Percentiles rank a stretch among this genome's conserved stretches.
These are phyloP conservation scores for Pulveroboletus sp. DNA, from an alignment of 768 basidiomycete genomes.

Conservation along the genomic window DNA sequence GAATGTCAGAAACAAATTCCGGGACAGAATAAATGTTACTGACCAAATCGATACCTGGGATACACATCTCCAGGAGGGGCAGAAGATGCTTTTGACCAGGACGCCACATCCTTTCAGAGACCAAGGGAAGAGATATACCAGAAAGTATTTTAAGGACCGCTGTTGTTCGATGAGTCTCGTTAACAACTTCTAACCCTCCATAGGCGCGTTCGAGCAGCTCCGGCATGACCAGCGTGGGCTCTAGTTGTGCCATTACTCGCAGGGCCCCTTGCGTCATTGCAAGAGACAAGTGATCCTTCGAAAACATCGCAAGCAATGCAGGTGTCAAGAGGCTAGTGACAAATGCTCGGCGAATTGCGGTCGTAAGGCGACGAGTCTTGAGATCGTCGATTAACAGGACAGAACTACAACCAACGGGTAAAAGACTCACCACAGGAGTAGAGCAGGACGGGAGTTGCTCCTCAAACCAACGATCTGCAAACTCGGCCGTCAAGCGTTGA, in stretches of 20 bases:
- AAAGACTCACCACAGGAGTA: conserved; percentile 58
- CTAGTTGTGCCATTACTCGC: conserved; percentile 71
- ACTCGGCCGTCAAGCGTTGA: conserved; percentile 69
- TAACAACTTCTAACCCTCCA: conserved; percentile 85
- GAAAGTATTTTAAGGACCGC: conserved; percentile 84
- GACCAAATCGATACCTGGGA: conserved; percentile 90
- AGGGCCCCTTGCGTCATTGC: conserved; percentile 78
- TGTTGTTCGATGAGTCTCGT: conserved; percentile 93
- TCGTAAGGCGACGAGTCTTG: conserved; percentile 74
- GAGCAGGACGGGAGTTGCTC: conserved; percentile 75
- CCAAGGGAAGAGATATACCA: conserved; percentile 69
- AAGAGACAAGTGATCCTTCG: conserved; percentile 78
- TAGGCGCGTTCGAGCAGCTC: conserved; percentile 89
- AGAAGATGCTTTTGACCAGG: conserved; percentile 86
- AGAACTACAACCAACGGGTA: neutral
- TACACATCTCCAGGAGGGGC: conserved; percentile 80
- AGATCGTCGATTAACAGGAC: conserved; percentile 1
- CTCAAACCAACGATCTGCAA: conserved; percentile 72
- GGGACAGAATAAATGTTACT: conserved; percentile 18
- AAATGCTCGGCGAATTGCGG: conserved; percentile 75
- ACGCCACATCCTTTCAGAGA: conserved; percentile 74
- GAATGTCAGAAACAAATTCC: neutral
- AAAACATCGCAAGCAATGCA: conserved; percentile 86
- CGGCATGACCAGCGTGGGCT: conserved; percentile 85
- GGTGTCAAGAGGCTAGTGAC: conserved; percentile 81